Base-by-base conservation (phyloP, 2,329 filamentous ascomycete species). In the Fusarium multiceps region DNA sequence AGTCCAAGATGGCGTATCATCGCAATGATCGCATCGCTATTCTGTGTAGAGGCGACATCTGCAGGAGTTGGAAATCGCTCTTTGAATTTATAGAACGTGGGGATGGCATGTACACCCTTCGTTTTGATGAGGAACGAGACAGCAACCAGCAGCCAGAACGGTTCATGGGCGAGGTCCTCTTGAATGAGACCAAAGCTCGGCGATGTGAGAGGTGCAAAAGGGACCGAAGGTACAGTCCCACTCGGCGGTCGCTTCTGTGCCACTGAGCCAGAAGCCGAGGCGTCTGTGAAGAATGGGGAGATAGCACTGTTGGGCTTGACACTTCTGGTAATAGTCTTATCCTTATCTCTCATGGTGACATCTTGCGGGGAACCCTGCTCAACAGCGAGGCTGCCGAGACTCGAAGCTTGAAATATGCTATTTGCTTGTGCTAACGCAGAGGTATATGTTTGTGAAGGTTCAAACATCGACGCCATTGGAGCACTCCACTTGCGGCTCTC, bases 111-210 rank as follows among this genome's bases (percentile, higher is more conserved):
- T 48, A 84, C 86, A 13, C 93, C 94, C 4, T 88, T 85, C 0
- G 94, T 97, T 63, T 92, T 90, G 78, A 95, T 95, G 30, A 97
- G 88, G 73, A 97, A 94, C 1, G 93, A 93, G 7, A 94, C 90
- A 14, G 92, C 93, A 30, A 97, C 84, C 3, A 97, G 86, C 3
- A 98, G 87, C 69, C 89, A 90, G 78, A 97, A 97, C 0, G 94
- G 92, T 59, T 93, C 86, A 51, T 87, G 79, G 3, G 89, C 89
- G 18, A 97, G 87, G 68, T 90, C 87, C 77, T 97, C 94, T 77
- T 98, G 94, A 40, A 97, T 89, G 3, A 98, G 85, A 1, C 94
- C 94, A 76, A 97, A 97, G 8, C 75, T 78, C 0, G 84, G 76
- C 0, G 87, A 83, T 10, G 86, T 84, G 34, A 94, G 87, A 0